A percentile compares a stretch with the other conserved stretches of the same genome.
Evolutionary conservation across 2,329 filamentous ascomycete genomes (phyloP).

Genomic region (Tolypocladium nubicola): DNA sequence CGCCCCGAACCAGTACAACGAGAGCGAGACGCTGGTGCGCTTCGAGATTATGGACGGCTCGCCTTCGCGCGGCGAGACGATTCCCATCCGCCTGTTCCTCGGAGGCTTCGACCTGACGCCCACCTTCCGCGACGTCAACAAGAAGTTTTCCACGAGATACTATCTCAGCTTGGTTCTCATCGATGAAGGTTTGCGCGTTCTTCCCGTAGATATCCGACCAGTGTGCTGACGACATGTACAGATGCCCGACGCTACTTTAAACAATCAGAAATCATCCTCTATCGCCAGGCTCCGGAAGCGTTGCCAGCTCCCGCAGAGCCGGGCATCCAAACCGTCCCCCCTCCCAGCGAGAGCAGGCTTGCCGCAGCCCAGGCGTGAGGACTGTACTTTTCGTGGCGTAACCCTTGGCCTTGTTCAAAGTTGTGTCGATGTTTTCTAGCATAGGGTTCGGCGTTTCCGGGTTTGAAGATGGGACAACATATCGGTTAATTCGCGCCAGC

Average conservation of each 20-base stretch:
- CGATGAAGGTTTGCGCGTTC: slow-evolving; percentile 61
- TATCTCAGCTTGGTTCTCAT: slow-evolving; percentile 94
- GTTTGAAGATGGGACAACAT: slow-evolving; percentile 4
- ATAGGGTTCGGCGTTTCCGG: slow-evolving; percentile 28
- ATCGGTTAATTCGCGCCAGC: slow-evolving; percentile 4
- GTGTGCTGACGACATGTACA: slow-evolving; percentile 23
- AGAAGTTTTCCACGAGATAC: slow-evolving; percentile 98
- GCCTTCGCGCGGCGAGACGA: slow-evolving; percentile 88
- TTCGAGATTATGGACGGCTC: slow-evolving; percentile 99
- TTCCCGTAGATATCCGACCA: background rate
- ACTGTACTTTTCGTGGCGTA: background rate
- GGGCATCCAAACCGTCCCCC: slow-evolving; percentile 28
- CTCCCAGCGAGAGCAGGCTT: slow-evolving; percentile 35
- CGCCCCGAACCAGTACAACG: slow-evolving; percentile 97
- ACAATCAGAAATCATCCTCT: slow-evolving; percentile 96
- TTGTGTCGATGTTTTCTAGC: slow-evolving; percentile 20
- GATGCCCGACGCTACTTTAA: slow-evolving; percentile 98
- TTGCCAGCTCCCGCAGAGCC: slow-evolving; percentile 18
- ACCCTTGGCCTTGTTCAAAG: slow-evolving; percentile 5
- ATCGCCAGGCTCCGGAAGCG: slow-evolving; percentile 63
- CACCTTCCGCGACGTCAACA: slow-evolving; percentile 98
- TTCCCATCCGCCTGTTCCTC: slow-evolving; percentile 92
- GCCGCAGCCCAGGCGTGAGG: slow-evolving; percentile 22
- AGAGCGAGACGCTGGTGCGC: slow-evolving; percentile 93
- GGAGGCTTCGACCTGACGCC: slow-evolving; percentile 96